Conservation (phyloP, 75 land plant genomes). For the Picea glauca region DNA sequence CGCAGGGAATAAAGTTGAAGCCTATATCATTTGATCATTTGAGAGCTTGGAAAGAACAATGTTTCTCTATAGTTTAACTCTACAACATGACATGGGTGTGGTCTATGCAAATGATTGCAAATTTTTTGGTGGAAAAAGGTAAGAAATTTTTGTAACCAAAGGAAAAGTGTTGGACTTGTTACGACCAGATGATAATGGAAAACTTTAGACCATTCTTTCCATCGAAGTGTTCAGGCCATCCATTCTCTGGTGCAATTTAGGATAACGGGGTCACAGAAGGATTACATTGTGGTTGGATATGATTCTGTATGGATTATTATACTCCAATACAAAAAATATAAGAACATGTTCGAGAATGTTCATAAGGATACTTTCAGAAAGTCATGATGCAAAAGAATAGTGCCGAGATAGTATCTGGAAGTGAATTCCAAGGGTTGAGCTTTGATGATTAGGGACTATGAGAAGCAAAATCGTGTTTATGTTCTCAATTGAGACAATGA, state of each 20-base stretch:
- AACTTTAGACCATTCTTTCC: conserved; percentile 82
- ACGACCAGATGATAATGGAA: conserved; percentile 91
- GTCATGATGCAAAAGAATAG: conserved; percentile 94
- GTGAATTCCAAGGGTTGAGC: conserved; percentile 97
- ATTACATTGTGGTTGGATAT: conserved; percentile 91
- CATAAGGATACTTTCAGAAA: conserved; percentile 99
- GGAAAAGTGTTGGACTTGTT: conserved; percentile 87
- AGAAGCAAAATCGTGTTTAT: conserved; percentile 98
- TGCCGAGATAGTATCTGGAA: conserved; percentile 91
- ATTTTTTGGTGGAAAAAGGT: conserved; percentile 86
- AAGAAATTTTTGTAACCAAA: conserved; percentile 87
- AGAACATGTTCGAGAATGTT: conserved; percentile 73
- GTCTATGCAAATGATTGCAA: conserved; percentile 84
- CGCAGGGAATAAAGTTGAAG: no score
- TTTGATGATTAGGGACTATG: conserved; percentile 83
- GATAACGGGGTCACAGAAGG: conserved; percentile 91
- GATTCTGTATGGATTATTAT: conserved; percentile 98
- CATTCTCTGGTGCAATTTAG: conserved; percentile 88
- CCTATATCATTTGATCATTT: neutral
- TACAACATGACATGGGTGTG: conserved; percentile 84
- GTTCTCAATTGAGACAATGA: conserved; percentile 93
- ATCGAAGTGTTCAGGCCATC: conserved; percentile 91
- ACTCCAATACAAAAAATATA: conserved; percentile 82
- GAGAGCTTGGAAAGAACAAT: conserved; percentile 22
- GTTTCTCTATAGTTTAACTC: conserved; percentile 91